Evolutionary conservation across 2,329 filamentous ascomycete species (phyloP).

Genomic region (Paradendryphiella salina): DNA sequence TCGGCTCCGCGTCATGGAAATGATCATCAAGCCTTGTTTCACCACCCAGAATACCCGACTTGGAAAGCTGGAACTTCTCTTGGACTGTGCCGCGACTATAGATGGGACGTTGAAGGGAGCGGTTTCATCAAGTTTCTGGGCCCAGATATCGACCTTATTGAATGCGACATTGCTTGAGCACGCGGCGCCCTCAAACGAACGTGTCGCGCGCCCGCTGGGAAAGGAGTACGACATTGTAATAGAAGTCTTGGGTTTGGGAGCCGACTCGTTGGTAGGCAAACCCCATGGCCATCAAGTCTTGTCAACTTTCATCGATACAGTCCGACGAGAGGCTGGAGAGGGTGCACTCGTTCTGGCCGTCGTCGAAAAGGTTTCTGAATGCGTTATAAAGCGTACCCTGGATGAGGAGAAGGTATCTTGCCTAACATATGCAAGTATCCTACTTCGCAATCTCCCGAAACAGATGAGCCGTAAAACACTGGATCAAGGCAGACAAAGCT

Average conservation of each 20-base stretch:
- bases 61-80: conserved; percentile 46
- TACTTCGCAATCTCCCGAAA: conserved; percentile 43
- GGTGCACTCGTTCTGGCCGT: conserved; percentile 67
- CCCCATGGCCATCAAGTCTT: conserved; percentile 54
- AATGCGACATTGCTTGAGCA: conserved; percentile 32
- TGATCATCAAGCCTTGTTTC: conserved; percentile 64
- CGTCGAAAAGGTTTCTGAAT: conserved; percentile 69
- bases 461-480: conserved; percentile 54
- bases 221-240: conserved; percentile 71
- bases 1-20: conserved; percentile 46
- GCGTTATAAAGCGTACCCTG: conserved; percentile 22
- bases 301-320: conserved; percentile 58
- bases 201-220: conserved; percentile 53
- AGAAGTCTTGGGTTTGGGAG: conserved; percentile 68
- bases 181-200: conserved; percentile 27
- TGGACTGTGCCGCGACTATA: conserved; percentile 39
- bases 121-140: conserved; percentile 37
- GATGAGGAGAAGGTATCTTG: conserved; percentile 25
- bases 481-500: conserved; percentile 65
- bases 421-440: conserved; percentile 41
- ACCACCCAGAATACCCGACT: conserved; percentile 43
- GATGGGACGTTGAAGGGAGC: conserved; percentile 22
- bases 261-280: conserved; percentile 34
- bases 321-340: conserved; percentile 66
- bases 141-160: conserved; percentile 26